Conservation (phyloP, 768 basidiomycete genomes). For the Hemileccinum rubropunctum region DNA sequence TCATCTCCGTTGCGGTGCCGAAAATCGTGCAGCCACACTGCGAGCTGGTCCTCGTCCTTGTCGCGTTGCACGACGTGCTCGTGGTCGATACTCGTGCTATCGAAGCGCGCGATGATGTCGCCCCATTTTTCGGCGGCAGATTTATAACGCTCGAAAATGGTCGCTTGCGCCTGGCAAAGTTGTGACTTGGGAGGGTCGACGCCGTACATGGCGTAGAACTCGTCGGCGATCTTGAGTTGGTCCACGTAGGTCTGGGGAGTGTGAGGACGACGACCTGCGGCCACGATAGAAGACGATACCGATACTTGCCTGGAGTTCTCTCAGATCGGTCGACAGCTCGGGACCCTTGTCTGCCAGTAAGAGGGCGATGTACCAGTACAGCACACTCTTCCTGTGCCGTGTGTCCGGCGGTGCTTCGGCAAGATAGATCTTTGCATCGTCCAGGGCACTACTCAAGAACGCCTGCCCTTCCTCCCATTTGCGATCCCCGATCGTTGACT, state of each 20-base stretch:
- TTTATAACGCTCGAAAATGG: slow-evolving; percentile 46
- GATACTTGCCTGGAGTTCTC: slow-evolving; percentile 46
- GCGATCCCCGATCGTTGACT: slow-evolving; percentile 37
- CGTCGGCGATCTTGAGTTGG: slow-evolving; percentile 50
- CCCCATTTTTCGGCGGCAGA: slow-evolving; percentile 48
- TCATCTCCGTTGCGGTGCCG: slow-evolving; percentile 40
- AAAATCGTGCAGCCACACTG: slow-evolving; percentile 54
- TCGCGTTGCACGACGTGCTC: slow-evolving; percentile 33
- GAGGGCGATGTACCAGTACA: slow-evolving; percentile 59
- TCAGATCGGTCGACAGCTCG: slow-evolving; percentile 46
- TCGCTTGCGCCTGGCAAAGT: slow-evolving; percentile 50
- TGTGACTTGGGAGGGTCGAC: slow-evolving; percentile 47
- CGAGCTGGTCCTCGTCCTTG: slow-evolving; percentile 55
- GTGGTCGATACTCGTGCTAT: slow-evolving; percentile 30
- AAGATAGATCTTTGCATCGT: slow-evolving; percentile 57
- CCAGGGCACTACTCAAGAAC: slow-evolving; percentile 55
- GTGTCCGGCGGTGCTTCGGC: slow-evolving; percentile 59
- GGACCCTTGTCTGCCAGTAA: slow-evolving; percentile 51
- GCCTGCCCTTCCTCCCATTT: slow-evolving; percentile 62
- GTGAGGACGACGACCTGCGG: not conserved
- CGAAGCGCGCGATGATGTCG: slow-evolving; percentile 38
- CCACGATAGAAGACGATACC: not conserved
- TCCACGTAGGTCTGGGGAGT: slow-evolving; percentile 32
- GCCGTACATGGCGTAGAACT: slow-evolving; percentile 48
- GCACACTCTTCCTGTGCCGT: slow-evolving; percentile 54